Evolutionary conservation across 768 basidiomycete genomes (phyloP).

Genomic region (Antrodiella citrinella): DNA sequence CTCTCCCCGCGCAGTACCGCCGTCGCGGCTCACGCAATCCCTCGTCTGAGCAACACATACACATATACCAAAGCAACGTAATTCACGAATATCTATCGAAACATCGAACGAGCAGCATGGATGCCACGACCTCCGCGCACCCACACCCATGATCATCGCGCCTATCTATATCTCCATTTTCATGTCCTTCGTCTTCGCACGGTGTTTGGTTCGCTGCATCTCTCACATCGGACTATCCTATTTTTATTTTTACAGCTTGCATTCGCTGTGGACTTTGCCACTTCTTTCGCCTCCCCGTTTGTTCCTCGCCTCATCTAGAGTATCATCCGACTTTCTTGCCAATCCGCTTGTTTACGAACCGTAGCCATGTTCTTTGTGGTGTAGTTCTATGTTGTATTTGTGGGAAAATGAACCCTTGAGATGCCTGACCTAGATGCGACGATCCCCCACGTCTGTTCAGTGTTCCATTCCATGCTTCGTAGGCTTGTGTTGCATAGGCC

Average conservation of each 20-base stretch:
- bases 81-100: neutral
- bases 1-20: conserved; percentile 14
- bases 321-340: neutral
- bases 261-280: neutral
- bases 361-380: neutral
- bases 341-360: neutral
- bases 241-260: too few species aligned
- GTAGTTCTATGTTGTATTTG: neutral
- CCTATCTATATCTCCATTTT: neutral
- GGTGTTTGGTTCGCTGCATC: too few species aligned
- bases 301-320: neutral
- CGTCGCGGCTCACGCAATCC: conserved; percentile 15
- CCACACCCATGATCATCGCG: neutral
- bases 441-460: too few species aligned
- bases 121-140: neutral
- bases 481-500: too few species aligned
- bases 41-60: neutral
- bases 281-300: neutral
- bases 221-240: neutral
- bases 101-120: neutral
- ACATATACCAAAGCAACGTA: neutral
- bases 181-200: too few species aligned
- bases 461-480: too few species aligned
- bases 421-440: too few species aligned
- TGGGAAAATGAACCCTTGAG: too few species aligned